Conservation (phyloP, 1,139 yeast genomes). For the Yamadazyma spencermartinsiae region DNA sequence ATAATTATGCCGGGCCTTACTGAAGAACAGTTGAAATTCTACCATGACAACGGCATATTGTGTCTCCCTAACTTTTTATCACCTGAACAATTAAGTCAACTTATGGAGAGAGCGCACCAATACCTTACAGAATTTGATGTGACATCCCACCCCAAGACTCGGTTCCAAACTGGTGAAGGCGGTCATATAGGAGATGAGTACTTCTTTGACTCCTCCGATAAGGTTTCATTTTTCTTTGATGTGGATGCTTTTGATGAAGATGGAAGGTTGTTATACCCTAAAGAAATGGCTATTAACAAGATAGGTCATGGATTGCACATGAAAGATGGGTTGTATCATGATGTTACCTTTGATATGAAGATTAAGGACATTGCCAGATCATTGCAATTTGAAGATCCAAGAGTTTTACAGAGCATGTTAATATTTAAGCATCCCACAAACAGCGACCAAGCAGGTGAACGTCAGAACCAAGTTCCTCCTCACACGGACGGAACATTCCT, state of each 20-base stretch:
- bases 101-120: slow-evolving; percentile 44
- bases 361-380: slow-evolving; percentile 54
- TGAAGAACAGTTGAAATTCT: slow-evolving; percentile 44
- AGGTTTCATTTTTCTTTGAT: slow-evolving; percentile 70
- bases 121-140: slow-evolving; percentile 54
- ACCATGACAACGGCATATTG: slow-evolving; percentile 60
- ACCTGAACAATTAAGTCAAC: slow-evolving; percentile 33
- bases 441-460: slow-evolving; percentile 20
- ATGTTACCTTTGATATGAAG: slow-evolving; percentile 52
- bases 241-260: slow-evolving; percentile 61
- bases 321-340: slow-evolving; percentile 45
- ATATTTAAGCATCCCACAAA: slow-evolving; percentile 70
- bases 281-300: slow-evolving; percentile 65
- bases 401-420: slow-evolving; percentile 77
- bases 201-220: slow-evolving; percentile 69
- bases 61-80: slow-evolving; percentile 58
- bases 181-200: slow-evolving; percentile 75
- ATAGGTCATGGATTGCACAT: slow-evolving; percentile 79
- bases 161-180: slow-evolving; percentile 65
- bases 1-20: slow-evolving; percentile 22
- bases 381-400: slow-evolving; percentile 60
- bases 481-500: slow-evolving; percentile 79
- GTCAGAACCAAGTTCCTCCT: slow-evolving; percentile 72
- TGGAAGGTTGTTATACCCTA: slow-evolving; percentile 53
- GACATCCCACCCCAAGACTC: slow-evolving; percentile 65